Evolutionary conservation across 1,139 yeast genomes (phyloP).

Genomic region (Zygoascus meyerae): DNA sequence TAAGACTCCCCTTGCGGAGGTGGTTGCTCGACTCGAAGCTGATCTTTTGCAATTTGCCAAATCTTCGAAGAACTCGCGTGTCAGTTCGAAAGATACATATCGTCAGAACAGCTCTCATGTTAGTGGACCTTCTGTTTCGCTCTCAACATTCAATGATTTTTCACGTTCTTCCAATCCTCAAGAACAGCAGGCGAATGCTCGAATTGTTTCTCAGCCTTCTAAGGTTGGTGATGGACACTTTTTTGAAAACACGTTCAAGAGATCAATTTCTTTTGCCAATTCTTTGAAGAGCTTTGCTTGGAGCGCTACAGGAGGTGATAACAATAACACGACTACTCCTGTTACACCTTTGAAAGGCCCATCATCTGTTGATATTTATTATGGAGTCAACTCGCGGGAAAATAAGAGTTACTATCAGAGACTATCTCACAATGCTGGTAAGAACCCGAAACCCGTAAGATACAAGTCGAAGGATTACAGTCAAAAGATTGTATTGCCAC

Average conservation of each 20-base stretch:
- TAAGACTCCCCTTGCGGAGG: constrained; percentile 49
- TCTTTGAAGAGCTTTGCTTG: constrained; percentile 32
- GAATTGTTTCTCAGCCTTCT: constrained; percentile 9
- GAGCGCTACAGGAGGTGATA: constrained; percentile 25
- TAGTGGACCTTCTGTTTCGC: neutral
- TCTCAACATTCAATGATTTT: constrained; percentile 1
- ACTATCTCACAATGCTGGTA: constrained; percentile 29
- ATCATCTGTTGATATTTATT: neutral
- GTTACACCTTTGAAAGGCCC: neutral
- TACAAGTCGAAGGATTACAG: constrained; percentile 20
- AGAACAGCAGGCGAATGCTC: neutral
- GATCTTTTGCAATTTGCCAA: constrained; percentile 11
- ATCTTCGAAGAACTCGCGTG: constrained; percentile 10
- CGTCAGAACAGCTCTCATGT: neutral
- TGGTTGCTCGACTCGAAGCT: constrained; percentile 17
- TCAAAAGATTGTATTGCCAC: constrained; percentile 38
- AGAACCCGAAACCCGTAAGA: constrained; percentile 29
- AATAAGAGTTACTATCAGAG: neutral
- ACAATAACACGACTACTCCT: neutral
- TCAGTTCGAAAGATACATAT: neutral
- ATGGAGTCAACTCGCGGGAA: neutral
- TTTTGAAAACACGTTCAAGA: constrained; percentile 22
- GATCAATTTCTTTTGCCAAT: constrained; percentile 36
- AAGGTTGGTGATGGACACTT: constrained; percentile 1
- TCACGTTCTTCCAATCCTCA: neutral